Evolutionary conservation across 2,329 filamentous ascomycete species (phyloP), one percentile per base, ranked within the genome.

Genomic region (Microdochium bolleyi): DNA sequence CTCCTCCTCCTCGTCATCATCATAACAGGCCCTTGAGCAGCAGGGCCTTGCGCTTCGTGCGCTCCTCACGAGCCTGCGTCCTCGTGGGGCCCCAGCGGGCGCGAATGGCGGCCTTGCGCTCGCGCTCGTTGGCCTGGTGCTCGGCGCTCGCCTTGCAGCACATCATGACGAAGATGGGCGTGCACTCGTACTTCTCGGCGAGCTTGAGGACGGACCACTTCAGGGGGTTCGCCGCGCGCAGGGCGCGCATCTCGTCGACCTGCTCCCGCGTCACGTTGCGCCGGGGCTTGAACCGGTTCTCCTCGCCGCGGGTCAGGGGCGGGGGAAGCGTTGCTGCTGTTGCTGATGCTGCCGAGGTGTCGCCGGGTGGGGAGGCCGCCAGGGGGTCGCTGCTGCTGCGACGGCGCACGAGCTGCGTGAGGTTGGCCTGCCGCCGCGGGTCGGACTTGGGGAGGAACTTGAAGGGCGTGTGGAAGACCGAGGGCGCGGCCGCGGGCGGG

Each of bases 391-490:
- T 19, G 14, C 22, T 19, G 41, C 22, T 46, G 16, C 14, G 16
- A n/a, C n/a, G n/a, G 60, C 63, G 25, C 60, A 52, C 13, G 67
- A 62, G 30, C 62, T 62, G 54, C 16, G 70, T 67, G 41, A 79
- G 67, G 64, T 77, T 74, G 49, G 74, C 73, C 51, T 70, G 68
- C 25, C 79, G 76, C 49, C 79, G 76, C 16, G 79, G 77, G 62
- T 83, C 80, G 58, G 63, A 67, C 50, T 72, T 74, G 52, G 83
- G 83, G 27, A 86, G 76, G 69, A 86, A 86, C 64, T 83, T 79
- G 69, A 83, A 78, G 53, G 83, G 83, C n/a, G 83, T 86, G 70
- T 85, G 78, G 61, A 74, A 75, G 53, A 83, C 80, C n/a, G 79
- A 77, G 2, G 78, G 70, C 53, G 74, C 71, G 10, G 78, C 73